A percentile compares a stretch with the other conserved stretches of the same genome.
These are phyloP conservation scores for Ascochyta clinopodiicola DNA, from an alignment of 2,329 filamentous ascomycete genomes.

Conservation along the genomic window DNA sequence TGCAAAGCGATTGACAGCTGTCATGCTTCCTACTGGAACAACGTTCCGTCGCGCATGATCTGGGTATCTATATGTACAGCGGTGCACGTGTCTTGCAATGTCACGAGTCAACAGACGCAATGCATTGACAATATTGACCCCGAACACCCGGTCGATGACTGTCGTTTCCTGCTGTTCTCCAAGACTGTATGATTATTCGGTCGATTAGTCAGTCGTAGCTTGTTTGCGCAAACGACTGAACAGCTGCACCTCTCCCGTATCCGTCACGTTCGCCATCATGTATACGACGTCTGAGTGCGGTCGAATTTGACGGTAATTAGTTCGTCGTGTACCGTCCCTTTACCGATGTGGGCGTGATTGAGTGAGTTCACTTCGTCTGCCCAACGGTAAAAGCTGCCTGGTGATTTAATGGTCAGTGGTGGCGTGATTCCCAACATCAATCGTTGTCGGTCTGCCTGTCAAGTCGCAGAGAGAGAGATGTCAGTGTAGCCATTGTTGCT, in stretches of 20 bases:
- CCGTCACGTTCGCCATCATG: neutral
- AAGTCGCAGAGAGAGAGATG: neutral
- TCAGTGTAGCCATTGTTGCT: neutral
- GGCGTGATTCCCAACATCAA: neutral
- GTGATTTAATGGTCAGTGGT: neutral
- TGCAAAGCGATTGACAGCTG: conserved; percentile 15
- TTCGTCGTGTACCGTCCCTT: too few relatives aligned
- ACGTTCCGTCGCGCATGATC: neutral
- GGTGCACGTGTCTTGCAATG: neutral
- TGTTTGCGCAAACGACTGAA: too few relatives aligned
- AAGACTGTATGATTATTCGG: too few relatives aligned
- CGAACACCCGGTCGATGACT: too few relatives aligned
- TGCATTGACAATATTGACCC: neutral
- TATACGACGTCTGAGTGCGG: neutral
- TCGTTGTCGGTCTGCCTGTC: neutral
- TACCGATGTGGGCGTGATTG: neutral
- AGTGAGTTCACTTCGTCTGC: neutral
- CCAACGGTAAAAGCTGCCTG: neutral
- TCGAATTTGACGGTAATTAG: neutral
- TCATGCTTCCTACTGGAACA: conserved; percentile 11
- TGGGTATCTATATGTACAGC: neutral
- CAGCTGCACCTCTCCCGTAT: too few relatives aligned
- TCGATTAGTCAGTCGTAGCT: too few relatives aligned
- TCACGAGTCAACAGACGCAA: neutral
- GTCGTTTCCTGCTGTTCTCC: too few relatives aligned